phyloP scores from a whole-genome alignment of 2,329 filamentous ascomycete species.

The Aureobasidium uvarum region DNA sequence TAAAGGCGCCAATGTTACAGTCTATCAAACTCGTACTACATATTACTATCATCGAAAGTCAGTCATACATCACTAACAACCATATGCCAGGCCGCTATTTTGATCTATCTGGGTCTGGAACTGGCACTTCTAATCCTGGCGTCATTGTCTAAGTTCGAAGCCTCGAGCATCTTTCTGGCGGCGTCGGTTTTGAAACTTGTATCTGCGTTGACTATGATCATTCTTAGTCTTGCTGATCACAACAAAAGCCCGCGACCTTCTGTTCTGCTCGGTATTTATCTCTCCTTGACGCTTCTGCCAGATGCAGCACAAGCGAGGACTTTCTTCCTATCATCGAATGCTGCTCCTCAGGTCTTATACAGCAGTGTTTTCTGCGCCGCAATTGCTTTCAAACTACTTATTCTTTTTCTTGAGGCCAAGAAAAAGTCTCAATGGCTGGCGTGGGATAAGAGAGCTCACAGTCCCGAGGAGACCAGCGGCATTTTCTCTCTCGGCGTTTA shows the following conservation, averaged over 20 bases:
- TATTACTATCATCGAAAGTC: neutral
- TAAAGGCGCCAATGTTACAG: constrained; percentile 2
- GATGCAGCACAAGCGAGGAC: constrained; percentile 3
- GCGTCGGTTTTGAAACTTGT: neutral
- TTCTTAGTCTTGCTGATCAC: constrained; percentile 2
- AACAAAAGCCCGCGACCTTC: constrained; percentile 9
- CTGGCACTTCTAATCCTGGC: neutral
- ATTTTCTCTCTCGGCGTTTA: constrained; percentile 15
- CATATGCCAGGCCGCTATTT: neutral
- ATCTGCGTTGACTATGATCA: neutral
- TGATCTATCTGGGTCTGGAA: neutral
- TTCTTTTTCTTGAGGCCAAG: constrained; percentile 1
- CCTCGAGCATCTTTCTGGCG: neutral
- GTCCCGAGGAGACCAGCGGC: neutral
- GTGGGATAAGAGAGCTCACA: neutral
- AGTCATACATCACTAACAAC: neutral
- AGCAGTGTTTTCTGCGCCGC: neutral
- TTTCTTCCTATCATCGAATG: neutral
- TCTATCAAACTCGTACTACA: neutral
- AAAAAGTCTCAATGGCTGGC: constrained; percentile 1
- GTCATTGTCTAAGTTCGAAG: neutral
- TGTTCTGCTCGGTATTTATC: neutral
- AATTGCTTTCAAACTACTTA: neutral
- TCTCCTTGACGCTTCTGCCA: neutral
- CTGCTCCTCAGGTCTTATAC: neutral